Percentiles rank a stretch among this genome's conserved stretches.
These are phyloP conservation scores for Dioszegia hungarica DNA, from an alignment of 768 basidiomycete genomes.

Conservation along the genomic window DNA sequence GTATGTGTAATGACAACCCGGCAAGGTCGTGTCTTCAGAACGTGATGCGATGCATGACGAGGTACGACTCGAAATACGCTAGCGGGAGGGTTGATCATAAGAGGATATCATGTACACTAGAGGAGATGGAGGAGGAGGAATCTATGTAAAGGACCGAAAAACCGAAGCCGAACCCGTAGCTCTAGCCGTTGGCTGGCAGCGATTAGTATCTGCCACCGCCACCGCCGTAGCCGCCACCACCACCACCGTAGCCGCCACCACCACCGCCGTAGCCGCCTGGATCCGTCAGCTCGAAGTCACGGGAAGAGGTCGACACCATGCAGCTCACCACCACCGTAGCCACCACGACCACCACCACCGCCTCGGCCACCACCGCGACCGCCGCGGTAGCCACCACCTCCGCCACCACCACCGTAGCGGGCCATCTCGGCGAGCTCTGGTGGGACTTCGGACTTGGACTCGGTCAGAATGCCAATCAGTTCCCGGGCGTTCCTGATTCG, in stretches of 20 bases:
- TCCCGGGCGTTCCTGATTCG: slow-evolving; percentile 63
- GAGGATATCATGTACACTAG: slow-evolving; percentile 1
- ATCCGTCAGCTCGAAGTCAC: background rate
- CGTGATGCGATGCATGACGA: too few species aligned
- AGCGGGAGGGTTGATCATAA: background rate
- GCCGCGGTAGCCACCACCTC: slow-evolving; percentile 51
- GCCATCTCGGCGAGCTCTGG: slow-evolving; percentile 91
- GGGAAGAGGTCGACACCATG: background rate
- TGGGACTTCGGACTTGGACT: slow-evolving; percentile 74
- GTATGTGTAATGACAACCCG: too few species aligned
- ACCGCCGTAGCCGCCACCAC: slow-evolving; percentile 36
- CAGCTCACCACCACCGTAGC: slow-evolving; percentile 19
- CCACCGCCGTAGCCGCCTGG: slow-evolving; percentile 11
- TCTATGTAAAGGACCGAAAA: slow-evolving; percentile 1
- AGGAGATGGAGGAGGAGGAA: background rate
- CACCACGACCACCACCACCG: slow-evolving; percentile 35
- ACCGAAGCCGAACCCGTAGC: background rate
- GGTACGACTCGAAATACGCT: too few species aligned
- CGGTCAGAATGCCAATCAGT: slow-evolving; percentile 67
- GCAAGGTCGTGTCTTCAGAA: too few species aligned
- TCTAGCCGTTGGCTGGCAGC: too few species aligned
- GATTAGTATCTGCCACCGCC: slow-evolving; percentile 11
- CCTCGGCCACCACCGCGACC: slow-evolving; percentile 38
- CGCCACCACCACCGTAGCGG: slow-evolving; percentile 76
- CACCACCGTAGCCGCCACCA: slow-evolving; percentile 13